Percentiles rank a stretch among this genome's conserved stretches.
phyloP scores from a whole-genome alignment of 1,139 yeast genomes.

The Scheffersomyces titani region DNA sequence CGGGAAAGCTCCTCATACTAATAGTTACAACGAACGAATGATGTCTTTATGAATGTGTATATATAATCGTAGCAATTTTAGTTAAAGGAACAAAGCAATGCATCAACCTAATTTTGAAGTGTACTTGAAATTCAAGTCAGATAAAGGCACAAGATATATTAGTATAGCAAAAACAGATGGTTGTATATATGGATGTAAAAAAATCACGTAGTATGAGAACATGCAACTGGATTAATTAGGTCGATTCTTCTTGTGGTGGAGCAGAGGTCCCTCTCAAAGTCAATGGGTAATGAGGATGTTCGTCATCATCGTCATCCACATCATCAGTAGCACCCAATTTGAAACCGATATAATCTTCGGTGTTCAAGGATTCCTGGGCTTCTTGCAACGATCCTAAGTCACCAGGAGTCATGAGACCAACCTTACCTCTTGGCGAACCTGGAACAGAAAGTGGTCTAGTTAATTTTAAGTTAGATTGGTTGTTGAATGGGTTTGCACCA shows the following conservation, averaged over 20 bases:
- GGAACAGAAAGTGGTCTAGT: conserved; percentile 94
- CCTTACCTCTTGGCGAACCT: conserved; percentile 76
- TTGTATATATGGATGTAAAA: not conserved
- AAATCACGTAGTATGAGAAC: not conserved
- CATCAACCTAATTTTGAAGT: not conserved
- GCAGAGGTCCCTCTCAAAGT: conserved; percentile 49
- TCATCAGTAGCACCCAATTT: conserved; percentile 56
- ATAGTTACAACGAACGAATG: not conserved
- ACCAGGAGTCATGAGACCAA: conserved; percentile 91
- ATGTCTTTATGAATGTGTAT: not conserved
- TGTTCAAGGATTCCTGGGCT: conserved; percentile 68
- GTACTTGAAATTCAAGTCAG: not conserved
- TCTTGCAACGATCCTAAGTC: conserved; percentile 97
- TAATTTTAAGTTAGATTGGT: conserved; percentile 60
- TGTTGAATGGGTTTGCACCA: conserved; percentile 63
- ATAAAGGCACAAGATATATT: not conserved
- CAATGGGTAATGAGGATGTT: conserved; percentile 41
- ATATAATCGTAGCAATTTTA: not conserved
- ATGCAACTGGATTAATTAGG: not conserved
- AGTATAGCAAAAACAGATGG: not conserved
- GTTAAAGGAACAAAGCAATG: not conserved
- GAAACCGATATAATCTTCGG: conserved; percentile 83
- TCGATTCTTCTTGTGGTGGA: conserved; percentile 29
- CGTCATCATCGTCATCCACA: conserved; percentile 47
- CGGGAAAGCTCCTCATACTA: too few relatives aligned